Conservation (phyloP, 345 rosid species). For the Linum lewisii region DNA sequence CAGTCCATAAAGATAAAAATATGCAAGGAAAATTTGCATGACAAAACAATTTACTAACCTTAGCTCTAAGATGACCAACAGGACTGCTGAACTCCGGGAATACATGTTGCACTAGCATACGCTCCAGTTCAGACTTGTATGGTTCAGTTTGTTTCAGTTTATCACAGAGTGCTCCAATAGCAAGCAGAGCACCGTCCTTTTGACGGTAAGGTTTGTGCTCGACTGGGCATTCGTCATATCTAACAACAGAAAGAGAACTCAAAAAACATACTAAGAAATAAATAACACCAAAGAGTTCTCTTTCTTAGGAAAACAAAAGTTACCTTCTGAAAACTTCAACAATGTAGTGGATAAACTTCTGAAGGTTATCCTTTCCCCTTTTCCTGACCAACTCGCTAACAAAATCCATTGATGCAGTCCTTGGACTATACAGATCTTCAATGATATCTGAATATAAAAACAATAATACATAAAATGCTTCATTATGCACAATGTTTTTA, state of each 20-base stretch:
- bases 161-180: constrained; percentile 98
- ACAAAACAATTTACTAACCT: constrained; percentile 38
- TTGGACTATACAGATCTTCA: constrained; percentile 96
- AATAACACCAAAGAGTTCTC: constrained; percentile 3
- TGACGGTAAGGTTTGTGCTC: constrained; percentile 77
- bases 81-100: constrained; percentile 94
- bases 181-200: constrained; percentile 97
- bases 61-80: constrained; percentile 94
- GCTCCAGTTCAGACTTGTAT: constrained; percentile 81
- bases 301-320: neutral
- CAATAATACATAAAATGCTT: constrained; percentile 12
- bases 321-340: constrained; percentile 79
- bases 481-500: neutral
- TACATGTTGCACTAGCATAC: constrained; percentile 92
- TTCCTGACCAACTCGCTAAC: constrained; percentile 92
- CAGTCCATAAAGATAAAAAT: constrained; percentile 1
- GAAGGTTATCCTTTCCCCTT: constrained; percentile 92
- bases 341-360: constrained; percentile 71
- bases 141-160: constrained; percentile 93
- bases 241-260: constrained; percentile 13
- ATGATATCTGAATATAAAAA: constrained; percentile 63
- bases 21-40: neutral
- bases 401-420: constrained; percentile 97
- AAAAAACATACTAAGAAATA: neutral
- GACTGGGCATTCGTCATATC: constrained; percentile 69